Evolutionary conservation across 2,329 filamentous ascomycete genomes (phyloP).

Genomic region (Aspergillus niger): DNA sequence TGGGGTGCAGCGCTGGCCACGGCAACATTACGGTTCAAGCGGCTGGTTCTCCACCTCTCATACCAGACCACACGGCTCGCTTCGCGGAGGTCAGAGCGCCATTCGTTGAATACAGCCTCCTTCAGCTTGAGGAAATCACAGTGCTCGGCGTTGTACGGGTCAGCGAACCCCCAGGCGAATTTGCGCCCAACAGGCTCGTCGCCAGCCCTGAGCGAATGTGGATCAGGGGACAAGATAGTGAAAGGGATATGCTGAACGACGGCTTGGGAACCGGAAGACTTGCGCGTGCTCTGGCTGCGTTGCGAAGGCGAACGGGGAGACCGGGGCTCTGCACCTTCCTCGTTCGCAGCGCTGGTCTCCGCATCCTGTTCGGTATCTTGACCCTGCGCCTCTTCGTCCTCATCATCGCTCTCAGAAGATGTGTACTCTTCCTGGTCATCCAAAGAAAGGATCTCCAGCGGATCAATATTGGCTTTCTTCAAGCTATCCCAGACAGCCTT

Average conservation of each 20-base stretch:
- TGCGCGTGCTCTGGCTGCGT: constrained; percentile 53
- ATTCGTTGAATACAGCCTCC: constrained; percentile 89
- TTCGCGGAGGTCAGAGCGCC: constrained; percentile 87
- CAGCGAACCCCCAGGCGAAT: constrained; percentile 96
- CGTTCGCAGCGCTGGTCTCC: constrained; percentile 18
- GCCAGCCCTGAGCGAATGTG: constrained; percentile 65
- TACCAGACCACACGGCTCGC: constrained; percentile 93
- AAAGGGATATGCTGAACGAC: constrained; percentile 74
- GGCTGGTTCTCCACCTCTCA: constrained; percentile 81
- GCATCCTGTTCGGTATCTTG: constrained; percentile 31
- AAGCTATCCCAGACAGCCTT: constrained; percentile 86
- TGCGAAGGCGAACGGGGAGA: constrained; percentile 34
- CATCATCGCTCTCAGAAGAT: constrained; percentile 50
- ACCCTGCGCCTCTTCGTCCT: constrained; percentile 39
- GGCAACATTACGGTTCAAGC: constrained; percentile 38
- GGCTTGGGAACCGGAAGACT: constrained; percentile 34
- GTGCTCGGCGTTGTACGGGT: constrained; percentile 86
- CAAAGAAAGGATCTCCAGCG: constrained; percentile 80
- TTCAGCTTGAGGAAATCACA: constrained; percentile 92
- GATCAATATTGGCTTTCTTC: constrained; percentile 82
- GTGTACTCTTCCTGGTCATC: constrained; percentile 71
- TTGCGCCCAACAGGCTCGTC: constrained; percentile 68
- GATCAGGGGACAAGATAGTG: constrained; percentile 90
- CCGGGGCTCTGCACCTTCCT: constrained; percentile 15
- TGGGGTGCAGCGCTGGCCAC: constrained; percentile 19